phyloP scores from a whole-genome alignment of 345 rosid genomes.

The Gossypium bickii region DNA sequence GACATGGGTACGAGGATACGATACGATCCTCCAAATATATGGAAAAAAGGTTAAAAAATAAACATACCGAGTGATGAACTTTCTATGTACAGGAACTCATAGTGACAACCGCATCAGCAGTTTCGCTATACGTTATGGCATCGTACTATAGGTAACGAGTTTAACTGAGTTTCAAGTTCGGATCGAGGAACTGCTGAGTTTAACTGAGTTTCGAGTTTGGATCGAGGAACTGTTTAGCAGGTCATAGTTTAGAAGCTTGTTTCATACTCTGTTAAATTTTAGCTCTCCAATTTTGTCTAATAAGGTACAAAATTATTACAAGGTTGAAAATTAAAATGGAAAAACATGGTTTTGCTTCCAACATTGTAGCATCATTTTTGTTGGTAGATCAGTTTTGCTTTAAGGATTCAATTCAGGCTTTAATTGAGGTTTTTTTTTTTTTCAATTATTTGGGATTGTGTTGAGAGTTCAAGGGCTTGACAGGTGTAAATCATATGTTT shows the following conservation, averaged over 20 bases:
- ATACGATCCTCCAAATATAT: background rate
- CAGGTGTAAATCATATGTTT: no score
- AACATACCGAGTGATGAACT: background rate
- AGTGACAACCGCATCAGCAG: constrained; percentile 48
- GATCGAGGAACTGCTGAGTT: background rate
- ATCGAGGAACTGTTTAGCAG: background rate
- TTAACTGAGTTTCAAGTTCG: background rate
- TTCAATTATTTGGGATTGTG: no score
- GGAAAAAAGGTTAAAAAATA: background rate
- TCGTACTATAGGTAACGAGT: constrained; percentile 41
- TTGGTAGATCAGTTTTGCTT: no score
- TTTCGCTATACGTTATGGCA: constrained; percentile 47
- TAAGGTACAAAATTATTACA: background rate
- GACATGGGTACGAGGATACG: background rate
- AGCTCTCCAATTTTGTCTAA: constrained; percentile 22
- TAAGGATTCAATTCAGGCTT: no score
- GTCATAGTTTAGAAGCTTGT: background rate
- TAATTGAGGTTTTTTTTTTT: no score
- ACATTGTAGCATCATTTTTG: no score
- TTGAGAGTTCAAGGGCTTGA: no score
- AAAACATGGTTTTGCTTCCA: background rate
- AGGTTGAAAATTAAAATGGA: background rate
- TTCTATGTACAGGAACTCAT: constrained; percentile 51
- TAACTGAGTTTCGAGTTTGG: no score
- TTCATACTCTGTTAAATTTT: background rate